Evolutionary conservation across 495 filamentous ascomycete species (phyloP), one percentile per base, ranked within the genome.

Genomic region (Beverwykella pulmonaria): DNA sequence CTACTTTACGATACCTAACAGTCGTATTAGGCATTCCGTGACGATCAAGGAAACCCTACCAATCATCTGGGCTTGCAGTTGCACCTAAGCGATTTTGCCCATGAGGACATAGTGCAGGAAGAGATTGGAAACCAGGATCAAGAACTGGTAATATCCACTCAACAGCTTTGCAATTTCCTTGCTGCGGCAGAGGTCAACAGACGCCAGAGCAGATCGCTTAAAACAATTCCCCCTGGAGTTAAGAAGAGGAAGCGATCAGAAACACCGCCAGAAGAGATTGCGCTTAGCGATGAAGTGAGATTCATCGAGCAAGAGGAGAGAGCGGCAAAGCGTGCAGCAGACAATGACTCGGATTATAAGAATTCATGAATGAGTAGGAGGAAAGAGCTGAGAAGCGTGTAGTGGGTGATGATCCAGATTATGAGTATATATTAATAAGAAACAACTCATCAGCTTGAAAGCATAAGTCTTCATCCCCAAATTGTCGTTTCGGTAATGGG

Each of bases 1-100:
- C n/a, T 8, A 15, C n/a, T 32, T 32, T 36, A 39, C 25, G 9
- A 8, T 53, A 7, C 49, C 14, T 53, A 25, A 25, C 26, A n/a
- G n/a, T n/a, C n/a, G n/a, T n/a, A n/a, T n/a, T n/a, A 53, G 49
- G 22, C 49, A 10, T 53, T 53, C 49, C 49, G 49, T 53, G 20
- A 53, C n/a, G 20, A 53, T 4, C 6, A 57, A 57, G 53, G 53
- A 57, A 41, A 41, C 53, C 34, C 53, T 19, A 12, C 36, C n/a
- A 14, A 57, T 39, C 27, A 57, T 2, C 53, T 14, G 2, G 53
- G 53, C 29, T 27, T 53, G 26, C 49, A 20, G 49, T 20, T 53
- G 5, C 49, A 20, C 49, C 49, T 53, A 8, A 53, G 49, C 26
- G 49, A 53, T 5, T 53, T 53, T 20, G 26, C 49, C 49, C 26